Conservation (phyloP, 768 basidiomycete species). For the Psilocybe azurescens region DNA sequence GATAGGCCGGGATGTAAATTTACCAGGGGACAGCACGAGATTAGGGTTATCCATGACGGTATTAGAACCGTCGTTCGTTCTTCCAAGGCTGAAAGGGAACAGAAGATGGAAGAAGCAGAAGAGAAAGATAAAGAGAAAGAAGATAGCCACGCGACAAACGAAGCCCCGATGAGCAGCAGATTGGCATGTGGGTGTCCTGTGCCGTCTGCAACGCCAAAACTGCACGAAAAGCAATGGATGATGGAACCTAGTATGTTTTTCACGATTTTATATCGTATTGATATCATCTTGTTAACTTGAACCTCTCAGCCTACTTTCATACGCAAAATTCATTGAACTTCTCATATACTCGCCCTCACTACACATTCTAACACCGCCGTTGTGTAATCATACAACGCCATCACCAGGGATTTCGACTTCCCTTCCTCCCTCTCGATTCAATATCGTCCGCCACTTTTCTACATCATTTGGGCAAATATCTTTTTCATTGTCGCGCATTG, state of each 20-base stretch:
- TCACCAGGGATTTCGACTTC: conserved; percentile 26
- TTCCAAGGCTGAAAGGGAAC: conserved; percentile 2
- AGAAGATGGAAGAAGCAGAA: conserved; percentile 12
- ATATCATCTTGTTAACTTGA: too few relatives aligned
- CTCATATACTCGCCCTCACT: conserved; percentile 50
- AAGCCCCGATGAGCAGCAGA: conserved; percentile 22
- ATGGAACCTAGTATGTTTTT: conserved; percentile 58
- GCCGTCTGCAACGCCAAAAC: conserved; percentile 47
- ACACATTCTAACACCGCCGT: conserved; percentile 34
- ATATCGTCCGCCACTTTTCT: conserved; percentile 49
- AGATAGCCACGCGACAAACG: neutral
- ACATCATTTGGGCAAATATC: conserved; percentile 38
- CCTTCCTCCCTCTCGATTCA: conserved; percentile 37
- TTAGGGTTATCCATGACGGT: conserved; percentile 46
- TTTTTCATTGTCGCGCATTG: conserved; percentile 49
- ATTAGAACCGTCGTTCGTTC: conserved; percentile 35
- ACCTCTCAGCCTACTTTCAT: conserved; percentile 51
- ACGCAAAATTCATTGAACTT: conserved; percentile 63
- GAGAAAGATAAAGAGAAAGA: neutral
- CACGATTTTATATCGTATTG: too few relatives aligned
- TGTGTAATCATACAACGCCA: conserved; percentile 55
- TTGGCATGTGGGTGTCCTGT: conserved; percentile 49
- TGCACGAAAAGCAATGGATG: conserved; percentile 39
- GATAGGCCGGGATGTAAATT: conserved; percentile 36
- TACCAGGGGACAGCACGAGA: conserved; percentile 48